Evolutionary conservation across 345 rosid species (phyloP).

Genomic region (Trapa incisa): DNA sequence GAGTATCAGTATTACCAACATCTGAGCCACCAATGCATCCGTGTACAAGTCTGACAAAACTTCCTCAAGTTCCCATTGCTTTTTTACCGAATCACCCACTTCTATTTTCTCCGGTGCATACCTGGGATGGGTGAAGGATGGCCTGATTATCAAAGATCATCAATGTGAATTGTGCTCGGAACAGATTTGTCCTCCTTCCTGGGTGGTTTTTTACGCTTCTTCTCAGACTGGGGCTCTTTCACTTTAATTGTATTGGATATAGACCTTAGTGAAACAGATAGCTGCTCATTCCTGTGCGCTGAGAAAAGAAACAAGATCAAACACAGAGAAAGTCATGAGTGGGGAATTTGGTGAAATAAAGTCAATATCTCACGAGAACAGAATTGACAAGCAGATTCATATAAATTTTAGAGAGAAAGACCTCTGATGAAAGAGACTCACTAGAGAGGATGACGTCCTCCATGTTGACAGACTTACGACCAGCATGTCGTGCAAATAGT

Average conservation of each 20-base stretch:
- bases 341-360: not conserved
- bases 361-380: not conserved
- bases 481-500: constrained; percentile 80
- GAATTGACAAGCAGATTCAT: not conserved
- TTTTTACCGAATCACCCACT: not conserved
- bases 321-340: not conserved
- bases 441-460: constrained; percentile 82
- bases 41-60: not conserved
- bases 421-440: constrained; percentile 14
- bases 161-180: constrained; percentile 16
- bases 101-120: not conserved
- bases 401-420: not conserved
- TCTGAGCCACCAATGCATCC: not conserved
- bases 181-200: constrained; percentile 33
- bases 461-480: constrained; percentile 72
- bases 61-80: not conserved
- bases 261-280: constrained; percentile 47
- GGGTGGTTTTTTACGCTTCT: constrained; percentile 44
- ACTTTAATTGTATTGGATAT: constrained; percentile 49
- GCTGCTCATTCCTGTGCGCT: constrained; percentile 82
- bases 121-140: not conserved
- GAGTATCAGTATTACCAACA: not conserved
- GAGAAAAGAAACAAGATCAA: constrained; percentile 13
- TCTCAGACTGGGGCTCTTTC: constrained; percentile 64
- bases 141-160: constrained; percentile 13